These are phyloP conservation scores for Lyophyllum shimeji DNA, from an alignment of 768 basidiomycete genomes.

Conservation along the genomic window DNA sequence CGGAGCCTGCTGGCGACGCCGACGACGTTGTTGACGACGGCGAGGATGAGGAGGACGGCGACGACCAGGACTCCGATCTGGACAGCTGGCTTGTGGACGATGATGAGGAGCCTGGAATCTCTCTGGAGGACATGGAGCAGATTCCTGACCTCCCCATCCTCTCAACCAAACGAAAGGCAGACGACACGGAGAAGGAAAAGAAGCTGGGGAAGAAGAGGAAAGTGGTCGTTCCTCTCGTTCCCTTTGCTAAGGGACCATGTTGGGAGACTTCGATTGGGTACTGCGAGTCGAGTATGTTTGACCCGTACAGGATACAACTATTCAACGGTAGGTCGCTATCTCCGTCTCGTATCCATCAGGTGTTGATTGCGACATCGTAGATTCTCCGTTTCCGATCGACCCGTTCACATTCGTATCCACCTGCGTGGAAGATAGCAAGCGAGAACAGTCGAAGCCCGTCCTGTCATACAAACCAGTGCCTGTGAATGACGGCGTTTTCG, in stretches of 20 bases:
- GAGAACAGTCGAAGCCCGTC: constrained; percentile 21
- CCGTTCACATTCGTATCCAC: constrained; percentile 74
- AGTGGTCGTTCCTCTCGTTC: constrained; percentile 74
- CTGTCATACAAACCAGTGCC: constrained; percentile 13
- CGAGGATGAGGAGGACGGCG: constrained; percentile 58
- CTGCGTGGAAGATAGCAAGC: constrained; percentile 36
- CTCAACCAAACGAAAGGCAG: constrained; percentile 65
- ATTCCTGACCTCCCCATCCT: constrained; percentile 33
- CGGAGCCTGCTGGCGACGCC: constrained; percentile 77
- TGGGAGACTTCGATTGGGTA: constrained; percentile 73
- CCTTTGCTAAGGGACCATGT: constrained; percentile 79
- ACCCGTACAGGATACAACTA: constrained; percentile 72
- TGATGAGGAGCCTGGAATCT: constrained; percentile 52
- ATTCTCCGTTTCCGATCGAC: constrained; percentile 70
- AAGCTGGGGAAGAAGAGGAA: constrained; percentile 69
- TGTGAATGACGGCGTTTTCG: constrained; percentile 35
- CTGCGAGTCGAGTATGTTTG: constrained; percentile 70
- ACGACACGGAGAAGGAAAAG: constrained; percentile 46
- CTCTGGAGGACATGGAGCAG: constrained; percentile 38
- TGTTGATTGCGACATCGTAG: constrained; percentile 35
- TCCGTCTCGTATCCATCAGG: not conserved
- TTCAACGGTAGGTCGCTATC: constrained; percentile 68
- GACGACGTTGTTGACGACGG: constrained; percentile 75
- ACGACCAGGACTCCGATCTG: constrained; percentile 70
- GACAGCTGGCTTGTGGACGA: constrained; percentile 82